Evolutionary conservation across 257 asterid genomes (phyloP).

Genomic region (Schizonepeta tenuifolia): DNA sequence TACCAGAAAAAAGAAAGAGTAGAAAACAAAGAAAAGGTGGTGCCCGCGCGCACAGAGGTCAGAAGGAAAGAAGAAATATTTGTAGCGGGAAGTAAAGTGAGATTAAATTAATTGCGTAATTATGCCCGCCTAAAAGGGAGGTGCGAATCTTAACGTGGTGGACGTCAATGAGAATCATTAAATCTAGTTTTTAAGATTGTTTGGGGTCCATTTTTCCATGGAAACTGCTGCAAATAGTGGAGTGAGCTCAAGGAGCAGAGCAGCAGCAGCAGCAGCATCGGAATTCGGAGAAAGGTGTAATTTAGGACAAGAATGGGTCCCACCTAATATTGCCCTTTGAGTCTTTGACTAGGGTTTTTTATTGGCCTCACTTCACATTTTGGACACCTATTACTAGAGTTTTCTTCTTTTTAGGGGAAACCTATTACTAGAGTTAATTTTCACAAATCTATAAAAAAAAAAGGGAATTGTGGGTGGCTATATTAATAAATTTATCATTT

Average conservation of each 20-base stretch:
- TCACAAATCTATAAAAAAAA: no score
- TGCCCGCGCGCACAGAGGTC: not conserved
- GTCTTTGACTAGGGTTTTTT: constrained; percentile 50
- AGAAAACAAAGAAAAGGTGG: constrained; percentile 7
- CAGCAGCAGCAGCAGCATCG: constrained; percentile 40
- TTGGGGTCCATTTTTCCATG: constrained; percentile 36
- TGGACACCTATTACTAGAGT: not conserved
- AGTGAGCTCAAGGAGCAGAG: constrained; percentile 9
- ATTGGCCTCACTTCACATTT: not conserved
- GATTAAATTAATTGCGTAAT: constrained; percentile 31
- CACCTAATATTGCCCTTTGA: constrained; percentile 43
- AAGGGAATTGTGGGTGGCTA: no score
- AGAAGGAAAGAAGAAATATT: not conserved
- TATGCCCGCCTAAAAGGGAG: constrained; percentile 45
- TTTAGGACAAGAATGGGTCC: constrained; percentile 37
- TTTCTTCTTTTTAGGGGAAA: no score
- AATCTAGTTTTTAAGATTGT: constrained; percentile 42
- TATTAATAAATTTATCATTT: no score
- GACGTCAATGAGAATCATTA: constrained; percentile 51
- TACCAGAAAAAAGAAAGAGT: not conserved
- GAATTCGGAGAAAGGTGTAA: constrained; percentile 22
- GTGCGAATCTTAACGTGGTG: constrained; percentile 42
- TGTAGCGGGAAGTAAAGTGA: constrained; percentile 48
- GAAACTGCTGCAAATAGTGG: constrained; percentile 43
- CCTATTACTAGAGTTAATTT: no score